A percentile compares a stretch with the other conserved stretches of the same genome.
Evolutionary conservation across 192 early-diverging fungal species (phyloP).

Genomic region (Lobosporangium transversale): DNA sequence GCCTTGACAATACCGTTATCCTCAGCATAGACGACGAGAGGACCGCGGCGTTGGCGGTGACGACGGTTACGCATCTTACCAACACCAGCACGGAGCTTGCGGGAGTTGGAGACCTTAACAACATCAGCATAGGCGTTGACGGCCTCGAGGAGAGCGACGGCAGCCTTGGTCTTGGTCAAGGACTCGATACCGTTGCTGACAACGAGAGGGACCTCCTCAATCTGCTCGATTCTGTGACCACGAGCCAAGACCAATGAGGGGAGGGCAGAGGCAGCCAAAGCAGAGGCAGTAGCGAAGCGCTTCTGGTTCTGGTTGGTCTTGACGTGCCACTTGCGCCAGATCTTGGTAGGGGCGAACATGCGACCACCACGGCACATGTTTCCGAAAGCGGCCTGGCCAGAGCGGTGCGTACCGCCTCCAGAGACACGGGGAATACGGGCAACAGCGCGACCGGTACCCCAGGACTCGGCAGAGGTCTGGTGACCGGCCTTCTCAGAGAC

Average conservation of each 20-base stretch:
- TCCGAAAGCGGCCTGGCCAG: slow-evolving; percentile 98
- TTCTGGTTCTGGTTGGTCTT: slow-evolving; percentile 99
- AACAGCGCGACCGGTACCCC: slow-evolving; percentile 98
- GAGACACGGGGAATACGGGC: slow-evolving; percentile 99
- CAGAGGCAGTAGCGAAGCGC: slow-evolving; percentile 96
- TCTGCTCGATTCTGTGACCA: slow-evolving; percentile 94
- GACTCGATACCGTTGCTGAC: slow-evolving; percentile 82
- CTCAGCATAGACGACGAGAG: slow-evolving; percentile 94
- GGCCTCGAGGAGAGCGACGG: slow-evolving; percentile 88
- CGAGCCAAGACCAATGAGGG: slow-evolving; percentile 93
- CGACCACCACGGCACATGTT: slow-evolving; percentile 99
- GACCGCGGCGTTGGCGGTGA: slow-evolving; percentile 95
- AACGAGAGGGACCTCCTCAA: slow-evolving; percentile 96
- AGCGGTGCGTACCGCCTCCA: slow-evolving; percentile 95
- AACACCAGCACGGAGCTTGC: slow-evolving; percentile 95
- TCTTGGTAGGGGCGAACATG: slow-evolving; percentile 99
- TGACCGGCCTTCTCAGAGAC: slow-evolving; percentile 97
- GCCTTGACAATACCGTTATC: slow-evolving; percentile 94
- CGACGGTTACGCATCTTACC: slow-evolving; percentile 98
- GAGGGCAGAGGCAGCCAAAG: slow-evolving; percentile 93
- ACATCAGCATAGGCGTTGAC: slow-evolving; percentile 95
- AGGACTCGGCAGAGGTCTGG: slow-evolving; percentile 98
- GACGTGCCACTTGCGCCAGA: slow-evolving; percentile 99
- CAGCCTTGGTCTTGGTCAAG: slow-evolving; percentile 92
- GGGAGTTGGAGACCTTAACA: slow-evolving; percentile 92